phyloP scores from a whole-genome alignment of 345 rosid genomes.

The Gossypium rotundifolium region DNA sequence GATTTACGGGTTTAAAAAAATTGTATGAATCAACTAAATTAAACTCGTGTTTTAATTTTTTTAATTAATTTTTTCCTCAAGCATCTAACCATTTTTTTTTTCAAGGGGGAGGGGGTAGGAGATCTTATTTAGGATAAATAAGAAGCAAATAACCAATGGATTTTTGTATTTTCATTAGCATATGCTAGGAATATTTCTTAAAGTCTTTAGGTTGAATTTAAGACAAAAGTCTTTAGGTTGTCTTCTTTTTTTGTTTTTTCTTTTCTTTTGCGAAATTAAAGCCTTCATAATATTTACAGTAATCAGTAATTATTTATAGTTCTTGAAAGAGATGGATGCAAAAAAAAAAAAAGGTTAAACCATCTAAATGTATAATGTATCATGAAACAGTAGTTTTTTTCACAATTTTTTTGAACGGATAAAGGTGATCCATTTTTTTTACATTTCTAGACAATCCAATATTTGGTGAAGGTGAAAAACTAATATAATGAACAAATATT shows the following conservation, averaged over 20 bases:
- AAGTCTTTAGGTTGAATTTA: not conserved
- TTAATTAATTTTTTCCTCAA: no score
- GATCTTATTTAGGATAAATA: not conserved
- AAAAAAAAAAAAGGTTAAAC: not conserved
- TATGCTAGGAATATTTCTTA: not conserved
- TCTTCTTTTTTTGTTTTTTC: not conserved
- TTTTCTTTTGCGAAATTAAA: not conserved
- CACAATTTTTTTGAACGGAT: not conserved
- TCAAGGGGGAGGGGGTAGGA: rapidly evolving
- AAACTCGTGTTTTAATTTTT: no score
- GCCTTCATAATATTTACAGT: not conserved
- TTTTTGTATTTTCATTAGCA: not conserved
- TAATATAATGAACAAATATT: constrained; percentile 13
- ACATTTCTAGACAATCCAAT: constrained; percentile 9
- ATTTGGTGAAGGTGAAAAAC: not conserved
- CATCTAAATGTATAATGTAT: not conserved
- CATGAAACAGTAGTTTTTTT: not conserved
- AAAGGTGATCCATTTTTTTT: not conserved
- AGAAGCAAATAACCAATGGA: not conserved
- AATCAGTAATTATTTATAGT: not conserved
- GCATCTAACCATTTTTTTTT: not conserved
- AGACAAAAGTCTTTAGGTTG: not conserved
- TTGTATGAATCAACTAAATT: no score
- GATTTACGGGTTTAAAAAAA: no score
- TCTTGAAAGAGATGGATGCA: no score